A percentile compares a stretch with the other conserved stretches of the same genome.
Evolutionary conservation across 805 yeast genomes (phyloP).

Genomic region (Nakazawaea anatomiae): DNA sequence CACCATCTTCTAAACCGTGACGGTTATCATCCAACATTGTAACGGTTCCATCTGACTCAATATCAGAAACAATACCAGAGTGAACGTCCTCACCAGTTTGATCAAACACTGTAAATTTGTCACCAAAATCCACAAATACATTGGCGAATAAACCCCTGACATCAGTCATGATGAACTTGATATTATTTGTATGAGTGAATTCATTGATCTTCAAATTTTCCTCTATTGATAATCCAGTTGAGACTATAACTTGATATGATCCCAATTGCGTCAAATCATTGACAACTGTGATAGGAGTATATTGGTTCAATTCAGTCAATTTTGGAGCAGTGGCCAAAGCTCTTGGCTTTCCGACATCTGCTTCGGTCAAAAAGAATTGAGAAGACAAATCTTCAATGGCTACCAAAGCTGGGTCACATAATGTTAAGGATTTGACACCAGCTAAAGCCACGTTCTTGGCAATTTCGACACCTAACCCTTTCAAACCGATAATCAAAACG

Average conservation of each 20-base stretch:
- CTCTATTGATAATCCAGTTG: constrained; percentile 70
- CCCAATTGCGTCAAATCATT: constrained; percentile 46
- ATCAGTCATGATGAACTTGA: constrained; percentile 78
- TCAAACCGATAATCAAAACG: constrained; percentile 85
- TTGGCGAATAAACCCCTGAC: constrained; percentile 84
- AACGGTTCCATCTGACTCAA: constrained; percentile 86
- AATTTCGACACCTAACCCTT: constrained; percentile 92
- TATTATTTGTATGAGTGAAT: constrained; percentile 64
- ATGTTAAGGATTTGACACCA: constrained; percentile 86
- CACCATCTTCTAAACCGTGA: constrained; percentile 92
- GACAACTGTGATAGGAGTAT: constrained; percentile 78
- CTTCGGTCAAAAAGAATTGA: constrained; percentile 73
- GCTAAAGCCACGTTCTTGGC: constrained; percentile 96
- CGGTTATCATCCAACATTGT: constrained; percentile 87
- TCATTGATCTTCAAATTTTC: constrained; percentile 71
- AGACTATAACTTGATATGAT: constrained; percentile 74
- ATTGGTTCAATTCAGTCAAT: constrained; percentile 78
- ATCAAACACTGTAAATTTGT: constrained; percentile 72
- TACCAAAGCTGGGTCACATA: constrained; percentile 76
- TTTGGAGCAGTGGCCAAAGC: constrained; percentile 64
- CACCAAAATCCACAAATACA: constrained; percentile 88
- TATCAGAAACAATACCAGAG: constrained; percentile 82
- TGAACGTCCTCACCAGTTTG: constrained; percentile 90
- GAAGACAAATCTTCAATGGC: constrained; percentile 71
- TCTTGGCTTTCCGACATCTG: constrained; percentile 73